Evolutionary conservation across 2,329 filamentous ascomycete genomes (phyloP).

Genomic region (Nothophaeocryptopus gaeumannii): DNA sequence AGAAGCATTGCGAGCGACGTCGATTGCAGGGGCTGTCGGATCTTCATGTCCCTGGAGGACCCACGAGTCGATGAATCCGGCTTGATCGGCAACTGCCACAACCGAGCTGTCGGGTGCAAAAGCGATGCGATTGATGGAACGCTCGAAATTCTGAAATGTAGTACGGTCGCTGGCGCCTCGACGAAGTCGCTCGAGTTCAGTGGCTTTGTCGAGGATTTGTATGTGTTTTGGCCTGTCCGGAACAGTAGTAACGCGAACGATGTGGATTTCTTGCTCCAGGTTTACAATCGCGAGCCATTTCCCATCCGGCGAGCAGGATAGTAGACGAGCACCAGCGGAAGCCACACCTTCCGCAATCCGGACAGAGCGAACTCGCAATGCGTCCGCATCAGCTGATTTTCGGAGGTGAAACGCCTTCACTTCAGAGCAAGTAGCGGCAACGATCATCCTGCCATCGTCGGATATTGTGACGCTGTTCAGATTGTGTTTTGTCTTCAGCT

Average conservation of each 20-base stretch:
- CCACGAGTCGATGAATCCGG: conserved; percentile 87
- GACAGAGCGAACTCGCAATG: conserved; percentile 67
- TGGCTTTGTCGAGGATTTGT: conserved; percentile 37
- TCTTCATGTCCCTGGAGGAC: conserved; percentile 61
- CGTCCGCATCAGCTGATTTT: conserved; percentile 21
- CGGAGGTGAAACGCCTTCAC: conserved; percentile 34
- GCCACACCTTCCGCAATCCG: conserved; percentile 59
- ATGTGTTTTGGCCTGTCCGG: conserved; percentile 39
- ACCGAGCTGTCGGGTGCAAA: conserved; percentile 81
- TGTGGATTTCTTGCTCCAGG: conserved; percentile 44
- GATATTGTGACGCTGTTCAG: conserved; percentile 68
- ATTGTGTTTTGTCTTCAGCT: conserved; percentile 60
- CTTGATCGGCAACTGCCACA: conserved; percentile 74
- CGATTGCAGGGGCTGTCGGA: conserved; percentile 42
- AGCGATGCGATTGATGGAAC: conserved; percentile 67
- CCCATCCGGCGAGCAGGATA: conserved; percentile 68
- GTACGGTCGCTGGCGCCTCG: conserved; percentile 28
- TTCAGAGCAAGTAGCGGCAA: conserved; percentile 48
- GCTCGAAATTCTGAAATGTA: conserved; percentile 67
- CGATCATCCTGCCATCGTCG: conserved; percentile 74
- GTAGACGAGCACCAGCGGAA: conserved; percentile 62
- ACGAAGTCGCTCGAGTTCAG: conserved; percentile 40
- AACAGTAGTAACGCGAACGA: conserved; percentile 48
- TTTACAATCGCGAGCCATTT: conserved; percentile 63
- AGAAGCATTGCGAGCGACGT: conserved; percentile 29